Evolutionary conservation across 805 yeast genomes (phyloP).

Genomic region (Starmerella apicola): DNA sequence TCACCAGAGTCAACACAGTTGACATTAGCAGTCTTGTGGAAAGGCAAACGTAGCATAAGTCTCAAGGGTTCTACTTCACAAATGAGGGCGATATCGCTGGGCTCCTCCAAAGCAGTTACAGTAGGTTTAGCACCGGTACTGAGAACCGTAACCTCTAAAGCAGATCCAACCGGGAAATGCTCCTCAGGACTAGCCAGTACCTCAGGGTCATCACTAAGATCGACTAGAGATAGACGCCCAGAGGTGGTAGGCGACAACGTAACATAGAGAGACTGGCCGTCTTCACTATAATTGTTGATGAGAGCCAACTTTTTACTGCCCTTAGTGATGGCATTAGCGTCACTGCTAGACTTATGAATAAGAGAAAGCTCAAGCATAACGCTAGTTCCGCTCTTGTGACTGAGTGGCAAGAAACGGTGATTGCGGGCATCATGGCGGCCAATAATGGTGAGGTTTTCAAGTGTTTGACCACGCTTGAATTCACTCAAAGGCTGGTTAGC

Average conservation of each 20-base stretch:
- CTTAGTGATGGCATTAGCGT: slow-evolving; percentile 27
- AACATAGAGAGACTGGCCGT: slow-evolving; percentile 44
- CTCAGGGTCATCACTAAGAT: slow-evolving; percentile 43
- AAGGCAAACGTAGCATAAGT: slow-evolving; percentile 60
- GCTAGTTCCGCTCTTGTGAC: slow-evolving; percentile 45
- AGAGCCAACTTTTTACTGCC: slow-evolving; percentile 47
- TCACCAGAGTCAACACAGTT: slow-evolving; percentile 67
- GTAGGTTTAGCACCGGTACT: slow-evolving; percentile 33
- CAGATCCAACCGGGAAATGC: slow-evolving; percentile 61
- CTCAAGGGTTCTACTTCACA: slow-evolving; percentile 45
- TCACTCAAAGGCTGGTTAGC: slow-evolving; percentile 43
- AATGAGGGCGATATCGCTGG: slow-evolving; percentile 49
- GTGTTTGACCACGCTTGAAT: slow-evolving; percentile 44
- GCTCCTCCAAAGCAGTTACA: slow-evolving; percentile 32
- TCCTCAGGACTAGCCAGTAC: slow-evolving; percentile 38
- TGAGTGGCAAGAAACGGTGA: slow-evolving; percentile 53
- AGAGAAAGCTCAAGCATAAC: slow-evolving; percentile 53
- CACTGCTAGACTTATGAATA: slow-evolving; percentile 26
- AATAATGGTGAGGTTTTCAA: slow-evolving; percentile 50
- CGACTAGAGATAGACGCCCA: slow-evolving; percentile 55
- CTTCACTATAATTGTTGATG: slow-evolving; percentile 51
- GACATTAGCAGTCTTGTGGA: slow-evolving; percentile 47
- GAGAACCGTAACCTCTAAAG: slow-evolving; percentile 45
- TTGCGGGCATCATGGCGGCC: slow-evolving; percentile 66
- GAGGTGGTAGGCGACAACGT: slow-evolving; percentile 54